These are phyloP conservation scores for Fonsecaea nubica DNA, from an alignment of 2,329 filamentous ascomycete genomes.

Conservation along the genomic window DNA sequence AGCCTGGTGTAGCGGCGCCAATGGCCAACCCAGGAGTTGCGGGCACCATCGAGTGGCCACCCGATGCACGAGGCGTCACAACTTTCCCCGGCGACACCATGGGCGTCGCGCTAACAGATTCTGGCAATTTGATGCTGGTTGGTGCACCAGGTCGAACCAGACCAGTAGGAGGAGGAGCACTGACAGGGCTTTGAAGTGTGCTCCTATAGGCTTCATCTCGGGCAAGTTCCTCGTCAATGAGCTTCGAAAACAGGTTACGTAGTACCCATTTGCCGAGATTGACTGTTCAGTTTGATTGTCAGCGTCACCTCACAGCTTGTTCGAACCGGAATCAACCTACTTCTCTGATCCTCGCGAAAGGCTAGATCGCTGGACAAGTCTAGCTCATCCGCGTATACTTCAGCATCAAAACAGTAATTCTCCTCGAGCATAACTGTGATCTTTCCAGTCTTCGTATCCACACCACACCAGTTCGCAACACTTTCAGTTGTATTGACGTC, in stretches of 20 bases:
- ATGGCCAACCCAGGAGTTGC: slow-evolving; percentile 80
- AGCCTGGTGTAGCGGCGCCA: slow-evolving; percentile 72
- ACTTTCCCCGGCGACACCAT: slow-evolving; percentile 31
- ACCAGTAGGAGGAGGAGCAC: slow-evolving; percentile 56
- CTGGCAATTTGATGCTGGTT: slow-evolving; percentile 35
- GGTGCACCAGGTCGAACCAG: slow-evolving; percentile 37
- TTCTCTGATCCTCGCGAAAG: slow-evolving; percentile 91
- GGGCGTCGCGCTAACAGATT: slow-evolving; percentile 25
- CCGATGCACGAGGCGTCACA: slow-evolving; percentile 67
- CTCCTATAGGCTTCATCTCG: slow-evolving; percentile 78
- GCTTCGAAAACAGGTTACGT: slow-evolving; percentile 84
- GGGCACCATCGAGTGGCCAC: slow-evolving; percentile 66
- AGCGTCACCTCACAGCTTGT: slow-evolving; percentile 20
- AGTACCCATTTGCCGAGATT: slow-evolving; percentile 97
- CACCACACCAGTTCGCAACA: slow-evolving; percentile 93
- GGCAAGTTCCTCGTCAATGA: slow-evolving; percentile 88
- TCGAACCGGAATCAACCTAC: slow-evolving; percentile 57
- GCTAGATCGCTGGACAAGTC: slow-evolving; percentile 74
- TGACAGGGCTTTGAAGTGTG: slow-evolving; percentile 66
- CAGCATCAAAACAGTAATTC: slow-evolving; percentile 95
- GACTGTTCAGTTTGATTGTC: slow-evolving; percentile 60
- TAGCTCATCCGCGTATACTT: slow-evolving; percentile 94
- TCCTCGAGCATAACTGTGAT: slow-evolving; percentile 90
- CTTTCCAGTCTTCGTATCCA: slow-evolving; percentile 90
- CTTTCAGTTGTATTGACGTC: slow-evolving; percentile 86